Evolutionary conservation across 768 basidiomycete species (phyloP).

Genomic region (Suillus spraguei): DNA sequence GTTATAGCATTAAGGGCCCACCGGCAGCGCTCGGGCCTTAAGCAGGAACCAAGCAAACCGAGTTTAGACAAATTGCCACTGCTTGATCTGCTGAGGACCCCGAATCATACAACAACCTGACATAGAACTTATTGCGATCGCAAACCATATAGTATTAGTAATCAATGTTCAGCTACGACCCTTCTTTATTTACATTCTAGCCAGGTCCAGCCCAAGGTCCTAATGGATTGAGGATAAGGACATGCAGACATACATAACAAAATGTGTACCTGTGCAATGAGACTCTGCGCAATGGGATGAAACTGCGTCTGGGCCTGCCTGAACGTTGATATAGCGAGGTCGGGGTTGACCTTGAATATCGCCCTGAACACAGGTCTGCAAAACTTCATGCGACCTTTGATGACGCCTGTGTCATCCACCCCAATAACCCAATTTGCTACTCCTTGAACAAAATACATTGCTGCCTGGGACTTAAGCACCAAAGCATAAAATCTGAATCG

Average conservation of each 20-base stretch:
- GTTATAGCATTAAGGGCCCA: neutral
- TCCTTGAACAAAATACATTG: conserved; percentile 31
- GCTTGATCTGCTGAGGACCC: neutral
- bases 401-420: conserved; percentile 38
- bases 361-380: conserved; percentile 51
- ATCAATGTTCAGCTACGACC: neutral
- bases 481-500: conserved; percentile 54
- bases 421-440: conserved; percentile 52
- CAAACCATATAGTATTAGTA: neutral
- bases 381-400: conserved; percentile 60
- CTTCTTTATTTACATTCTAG: neutral
- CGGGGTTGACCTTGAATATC: conserved; percentile 37
- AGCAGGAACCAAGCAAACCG: neutral
- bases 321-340: conserved; percentile 40
- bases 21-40: neutral
- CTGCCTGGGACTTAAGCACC: conserved; percentile 41
- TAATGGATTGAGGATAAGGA: conserved; percentile 7
- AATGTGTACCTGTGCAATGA: conserved; percentile 49
- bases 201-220: conserved; percentile 26
- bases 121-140: neutral
- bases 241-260: neutral
- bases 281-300: conserved; percentile 52
- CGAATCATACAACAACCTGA: neutral
- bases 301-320: conserved; percentile 36
- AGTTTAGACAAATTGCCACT: neutral